phyloP scores from a whole-genome alignment of 305 asterid genomes.

The Fraxinus latifolia region DNA sequence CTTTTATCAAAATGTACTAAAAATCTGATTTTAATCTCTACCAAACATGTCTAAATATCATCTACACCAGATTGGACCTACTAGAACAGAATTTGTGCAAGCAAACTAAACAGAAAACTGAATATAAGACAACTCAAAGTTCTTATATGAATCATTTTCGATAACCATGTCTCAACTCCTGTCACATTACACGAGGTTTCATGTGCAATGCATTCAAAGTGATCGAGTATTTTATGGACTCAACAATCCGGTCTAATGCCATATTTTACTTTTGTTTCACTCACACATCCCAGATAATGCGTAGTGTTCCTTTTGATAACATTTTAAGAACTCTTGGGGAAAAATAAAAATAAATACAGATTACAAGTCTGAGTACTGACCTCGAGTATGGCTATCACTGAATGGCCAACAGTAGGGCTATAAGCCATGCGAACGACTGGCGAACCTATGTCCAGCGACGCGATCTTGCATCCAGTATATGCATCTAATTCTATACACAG shows the following conservation, averaged over 20 bases:
- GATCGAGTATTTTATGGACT: background rate
- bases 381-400: constrained; percentile 92
- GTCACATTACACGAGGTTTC: constrained; percentile 12
- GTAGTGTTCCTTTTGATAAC: constrained; percentile 3
- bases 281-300: background rate
- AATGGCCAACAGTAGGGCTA: constrained; percentile 78
- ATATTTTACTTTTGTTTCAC: constrained; percentile 4
- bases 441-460: constrained; percentile 88
- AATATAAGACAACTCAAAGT: constrained; percentile 9
- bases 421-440: constrained; percentile 97
- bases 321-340: background rate
- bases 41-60: background rate
- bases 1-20: background rate
- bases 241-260: background rate
- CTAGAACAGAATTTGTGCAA: background rate
- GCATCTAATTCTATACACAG: constrained; percentile 79
- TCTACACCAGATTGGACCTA: background rate
- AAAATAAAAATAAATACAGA: constrained; percentile 4
- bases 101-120: constrained; percentile 7
- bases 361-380: constrained; percentile 37
- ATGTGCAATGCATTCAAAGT: constrained; percentile 9
- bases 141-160: constrained; percentile 8
- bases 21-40: background rate
- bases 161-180: background rate
- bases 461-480: constrained; percentile 90